phyloP scores from a whole-genome alignment of 1,139 yeast species.

The Lodderomyces metapsilosis region DNA sequence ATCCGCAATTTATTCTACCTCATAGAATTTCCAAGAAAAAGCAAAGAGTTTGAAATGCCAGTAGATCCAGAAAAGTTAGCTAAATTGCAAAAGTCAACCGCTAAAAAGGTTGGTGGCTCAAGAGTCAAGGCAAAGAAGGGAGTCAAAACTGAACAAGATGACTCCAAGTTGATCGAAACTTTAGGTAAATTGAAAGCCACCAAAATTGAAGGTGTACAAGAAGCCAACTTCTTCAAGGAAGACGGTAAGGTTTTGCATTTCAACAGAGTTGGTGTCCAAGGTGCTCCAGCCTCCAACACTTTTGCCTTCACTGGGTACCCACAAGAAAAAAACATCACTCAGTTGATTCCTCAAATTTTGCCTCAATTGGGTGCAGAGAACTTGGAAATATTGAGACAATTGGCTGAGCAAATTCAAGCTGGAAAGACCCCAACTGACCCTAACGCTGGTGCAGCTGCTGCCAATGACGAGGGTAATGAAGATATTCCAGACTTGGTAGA shows the following conservation, averaged over 20 bases:
- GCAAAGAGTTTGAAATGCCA: slow-evolving; percentile 49
- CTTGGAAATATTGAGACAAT: slow-evolving; percentile 81
- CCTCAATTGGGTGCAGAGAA: slow-evolving; percentile 98
- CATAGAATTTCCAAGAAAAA: background rate
- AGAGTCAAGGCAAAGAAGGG: slow-evolving; percentile 79
- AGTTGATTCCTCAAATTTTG: slow-evolving; percentile 90
- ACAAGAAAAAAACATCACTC: slow-evolving; percentile 89
- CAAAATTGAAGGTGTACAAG: slow-evolving; percentile 86
- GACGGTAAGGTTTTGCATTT: slow-evolving; percentile 96
- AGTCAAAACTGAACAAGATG: slow-evolving; percentile 71
- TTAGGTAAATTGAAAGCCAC: slow-evolving; percentile 88
- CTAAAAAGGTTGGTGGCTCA: slow-evolving; percentile 84
- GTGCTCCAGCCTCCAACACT: slow-evolving; percentile 87
- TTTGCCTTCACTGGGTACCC: slow-evolving; percentile 95
- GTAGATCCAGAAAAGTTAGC: slow-evolving; percentile 87
- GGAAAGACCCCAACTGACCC: slow-evolving; percentile 51
- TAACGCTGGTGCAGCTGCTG: slow-evolving; percentile 45
- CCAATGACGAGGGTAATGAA: slow-evolving; percentile 58
- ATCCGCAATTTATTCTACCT: background rate
- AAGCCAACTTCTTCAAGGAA: slow-evolving; percentile 96
- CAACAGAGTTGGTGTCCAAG: slow-evolving; percentile 93
- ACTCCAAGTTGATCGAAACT: slow-evolving; percentile 87
- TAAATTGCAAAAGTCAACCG: slow-evolving; percentile 70
- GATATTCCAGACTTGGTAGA: slow-evolving; percentile 94
- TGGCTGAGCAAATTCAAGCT: slow-evolving; percentile 86